phyloP scores from a whole-genome alignment of 352 stramenopile genomes.

The Phytophthora cactorum region DNA sequence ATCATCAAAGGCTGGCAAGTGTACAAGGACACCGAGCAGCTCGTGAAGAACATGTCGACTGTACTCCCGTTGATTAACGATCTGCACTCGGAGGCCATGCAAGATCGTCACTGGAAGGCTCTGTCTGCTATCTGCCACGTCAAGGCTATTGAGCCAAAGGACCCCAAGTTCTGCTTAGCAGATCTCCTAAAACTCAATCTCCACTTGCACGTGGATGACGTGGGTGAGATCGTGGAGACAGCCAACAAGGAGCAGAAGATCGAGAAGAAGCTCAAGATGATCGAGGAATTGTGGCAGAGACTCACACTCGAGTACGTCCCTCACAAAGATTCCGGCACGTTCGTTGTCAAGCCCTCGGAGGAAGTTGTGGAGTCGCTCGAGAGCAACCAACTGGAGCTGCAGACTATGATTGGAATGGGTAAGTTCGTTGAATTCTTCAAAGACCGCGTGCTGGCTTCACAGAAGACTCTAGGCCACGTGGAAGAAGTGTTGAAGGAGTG shows the following conservation, averaged over 20 bases:
- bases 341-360: constrained; percentile 86
- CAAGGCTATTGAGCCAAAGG: constrained; percentile 87
- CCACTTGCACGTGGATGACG: constrained; percentile 85
- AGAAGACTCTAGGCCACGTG: constrained; percentile 85
- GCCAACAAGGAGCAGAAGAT: constrained; percentile 92
- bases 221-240: constrained; percentile 88
- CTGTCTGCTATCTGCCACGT: constrained; percentile 87
- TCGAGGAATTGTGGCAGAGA: constrained; percentile 85
- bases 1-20: constrained; percentile 90
- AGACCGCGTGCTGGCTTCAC: constrained; percentile 75
- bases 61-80: constrained; percentile 94
- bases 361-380: constrained; percentile 88
- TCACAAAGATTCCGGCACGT: constrained; percentile 88
- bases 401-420: constrained; percentile 92
- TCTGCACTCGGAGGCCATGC: constrained; percentile 95
- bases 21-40: constrained; percentile 87
- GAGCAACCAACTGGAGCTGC: constrained; percentile 87
- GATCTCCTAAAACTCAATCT: constrained; percentile 87
- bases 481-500: constrained; percentile 90
- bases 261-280: constrained; percentile 91
- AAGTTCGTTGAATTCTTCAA: constrained; percentile 93
- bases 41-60: constrained; percentile 89
- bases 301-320: constrained; percentile 88
- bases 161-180: constrained; percentile 84
- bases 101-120: constrained; percentile 93